phyloP scores from a whole-genome alignment of 208 protist species.

The Strigomonas culicis region DNA sequence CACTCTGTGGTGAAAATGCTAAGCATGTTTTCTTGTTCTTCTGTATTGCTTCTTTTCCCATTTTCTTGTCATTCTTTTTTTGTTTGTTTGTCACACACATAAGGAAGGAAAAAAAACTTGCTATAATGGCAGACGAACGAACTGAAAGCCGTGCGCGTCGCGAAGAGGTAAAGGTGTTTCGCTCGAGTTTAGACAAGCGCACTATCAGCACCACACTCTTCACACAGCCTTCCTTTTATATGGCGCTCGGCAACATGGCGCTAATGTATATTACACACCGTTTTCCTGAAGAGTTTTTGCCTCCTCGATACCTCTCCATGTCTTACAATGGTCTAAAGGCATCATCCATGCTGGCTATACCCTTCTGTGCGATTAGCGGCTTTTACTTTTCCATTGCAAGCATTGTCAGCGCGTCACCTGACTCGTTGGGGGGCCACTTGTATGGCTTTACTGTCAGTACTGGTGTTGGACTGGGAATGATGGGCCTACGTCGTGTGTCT shows the following conservation, averaged over 20 bases:
- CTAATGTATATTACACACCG: conserved; percentile 77
- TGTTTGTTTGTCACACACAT: neutral
- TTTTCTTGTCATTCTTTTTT: neutral
- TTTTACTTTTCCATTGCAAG: conserved; percentile 75
- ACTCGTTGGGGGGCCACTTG: conserved; percentile 61
- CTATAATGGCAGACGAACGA: neutral
- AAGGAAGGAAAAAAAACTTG: conserved; percentile 2
- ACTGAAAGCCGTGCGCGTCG: neutral
- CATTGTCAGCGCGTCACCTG: conserved; percentile 47
- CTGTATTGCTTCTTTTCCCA: conserved; percentile 6
- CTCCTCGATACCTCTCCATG: conserved; percentile 66
- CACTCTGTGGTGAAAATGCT: neutral
- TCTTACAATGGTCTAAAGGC: conserved; percentile 77
- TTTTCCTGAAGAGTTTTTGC: conserved; percentile 81
- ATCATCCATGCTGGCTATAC: conserved; percentile 62
- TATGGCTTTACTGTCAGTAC: conserved; percentile 68
- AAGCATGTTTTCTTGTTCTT: neutral
- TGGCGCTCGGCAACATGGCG: conserved; percentile 64
- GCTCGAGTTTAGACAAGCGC: conserved; percentile 65
- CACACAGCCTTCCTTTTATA: conserved; percentile 78
- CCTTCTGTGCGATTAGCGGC: conserved; percentile 71
- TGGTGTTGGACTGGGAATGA: conserved; percentile 54
- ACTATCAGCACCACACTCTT: conserved; percentile 71
- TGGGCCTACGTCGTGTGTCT: conserved; percentile 64
- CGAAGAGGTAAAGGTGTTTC: conserved; percentile 79